Base-by-base conservation (phyloP, 2,329 filamentous ascomycete species). In the Fusarium bulbicola region DNA sequence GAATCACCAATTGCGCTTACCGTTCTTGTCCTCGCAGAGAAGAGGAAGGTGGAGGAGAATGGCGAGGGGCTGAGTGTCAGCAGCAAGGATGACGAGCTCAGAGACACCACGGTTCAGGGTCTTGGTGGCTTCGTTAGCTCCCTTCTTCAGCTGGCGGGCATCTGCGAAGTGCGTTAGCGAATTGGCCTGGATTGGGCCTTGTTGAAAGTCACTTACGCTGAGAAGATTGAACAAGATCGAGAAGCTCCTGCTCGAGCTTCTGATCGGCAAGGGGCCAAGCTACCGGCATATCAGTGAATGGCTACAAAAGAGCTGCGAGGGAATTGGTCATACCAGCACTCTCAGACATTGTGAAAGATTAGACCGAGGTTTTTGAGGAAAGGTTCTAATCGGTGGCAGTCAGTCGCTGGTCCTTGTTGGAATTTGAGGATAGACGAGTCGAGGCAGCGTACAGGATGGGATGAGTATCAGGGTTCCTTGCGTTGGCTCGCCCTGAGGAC, bases 1-100 rank as follows among this genome's bases (percentile, higher is more conserved):
- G 7, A 8, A 16, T 24, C 39, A 37, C 49, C 30, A 43, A 58
- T 62, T 66, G 49, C 21, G 36, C 76, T 69, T 50, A 78, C 76
- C 84, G 83, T 90, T 90, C 87, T 92, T 92, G 85, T 93, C 92
- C 84, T 98, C 95, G 82, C 92, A 92, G 59, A 98, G 90, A 32
- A 98, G 91, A 36, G 95, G 95, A 47, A 98, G 87, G 84, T 97
- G 95, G 68, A 97, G 89, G 54, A 97, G 88, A 76, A 98, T 98
- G 59, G 94, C 93, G 58, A 98, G 88, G 46, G 95, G 95, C 66
- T 90, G 89, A 77, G 94, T 96, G 82, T 98, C 95, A 73, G 94
- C 95, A 53, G 95, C 94, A 61, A 98, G 90, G 77, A 98, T 89
- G 80, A 97, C 92, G 74, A 98, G 87, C 85, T 98, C 95, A 76